phyloP scores from a whole-genome alignment of 805 yeast species.

The Kregervanrija delftensis region DNA sequence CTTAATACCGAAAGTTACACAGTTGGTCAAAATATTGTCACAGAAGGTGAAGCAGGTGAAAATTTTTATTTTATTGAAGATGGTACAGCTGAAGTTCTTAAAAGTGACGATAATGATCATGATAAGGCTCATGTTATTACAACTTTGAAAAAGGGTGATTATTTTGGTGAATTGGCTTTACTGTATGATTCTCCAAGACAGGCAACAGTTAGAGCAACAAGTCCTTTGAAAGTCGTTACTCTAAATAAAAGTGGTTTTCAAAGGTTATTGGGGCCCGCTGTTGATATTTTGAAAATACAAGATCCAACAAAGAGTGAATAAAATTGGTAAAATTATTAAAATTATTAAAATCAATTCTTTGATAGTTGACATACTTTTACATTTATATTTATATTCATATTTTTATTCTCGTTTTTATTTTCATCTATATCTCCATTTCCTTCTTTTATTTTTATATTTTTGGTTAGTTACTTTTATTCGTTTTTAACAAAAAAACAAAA shows the following conservation, averaged over 20 bases:
- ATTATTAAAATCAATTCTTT: too few relatives aligned
- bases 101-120: constrained; percentile 43
- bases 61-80: constrained; percentile 68
- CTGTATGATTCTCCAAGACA: constrained; percentile 89
- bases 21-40: constrained; percentile 67
- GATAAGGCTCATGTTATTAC: constrained; percentile 33
- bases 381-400: too few relatives aligned
- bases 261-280: constrained; percentile 90
- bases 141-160: constrained; percentile 70
- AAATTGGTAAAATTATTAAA: not conserved
- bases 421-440: too few relatives aligned
- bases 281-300: constrained; percentile 75
- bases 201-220: constrained; percentile 80
- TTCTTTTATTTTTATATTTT: too few relatives aligned
- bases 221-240: constrained; percentile 80
- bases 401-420: too few relatives aligned
- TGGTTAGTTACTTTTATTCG: too few relatives aligned
- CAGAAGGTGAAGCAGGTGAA: constrained; percentile 82
- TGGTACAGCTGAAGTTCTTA: constrained; percentile 76
- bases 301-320: constrained; percentile 56
- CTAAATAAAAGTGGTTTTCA: constrained; percentile 90
- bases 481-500: too few relatives aligned
- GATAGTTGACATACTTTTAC: too few relatives aligned
- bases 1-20: constrained; percentile 68
- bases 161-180: constrained; percentile 94